These are phyloP conservation scores for Ploettnerulaceae sp. DNA, from an alignment of 2,329 filamentous ascomycete genomes.

Conservation along the genomic window DNA sequence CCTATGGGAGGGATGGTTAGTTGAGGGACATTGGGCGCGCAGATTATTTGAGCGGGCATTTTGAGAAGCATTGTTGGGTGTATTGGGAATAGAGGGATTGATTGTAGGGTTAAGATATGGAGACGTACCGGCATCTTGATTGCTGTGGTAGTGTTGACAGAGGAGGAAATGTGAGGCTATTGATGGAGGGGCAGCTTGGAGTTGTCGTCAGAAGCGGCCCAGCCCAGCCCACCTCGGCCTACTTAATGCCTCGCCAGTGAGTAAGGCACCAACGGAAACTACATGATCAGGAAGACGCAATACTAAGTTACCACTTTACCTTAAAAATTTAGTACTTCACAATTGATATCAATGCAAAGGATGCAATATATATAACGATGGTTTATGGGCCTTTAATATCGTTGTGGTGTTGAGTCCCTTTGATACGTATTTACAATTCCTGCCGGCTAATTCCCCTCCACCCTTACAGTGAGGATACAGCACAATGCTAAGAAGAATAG, in stretches of 20 bases:
- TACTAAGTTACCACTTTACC: too few relatives aligned
- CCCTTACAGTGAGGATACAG: too few relatives aligned
- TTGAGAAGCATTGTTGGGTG: neutral
- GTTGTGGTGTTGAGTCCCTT: too few relatives aligned
- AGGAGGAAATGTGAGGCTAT: neutral
- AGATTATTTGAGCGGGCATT: neutral
- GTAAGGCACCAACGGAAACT: neutral
- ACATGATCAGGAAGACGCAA: too few relatives aligned
- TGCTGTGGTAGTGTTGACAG: neutral
- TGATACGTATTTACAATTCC: too few relatives aligned
- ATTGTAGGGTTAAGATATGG: neutral
- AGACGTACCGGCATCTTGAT: constrained; percentile 4
- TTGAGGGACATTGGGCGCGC: neutral
- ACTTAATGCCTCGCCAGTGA: neutral
- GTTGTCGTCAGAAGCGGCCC: constrained; percentile 1
- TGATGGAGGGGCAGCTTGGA: neutral
- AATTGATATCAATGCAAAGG: too few relatives aligned
- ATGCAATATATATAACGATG: too few relatives aligned
- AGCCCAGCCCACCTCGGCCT: neutral
- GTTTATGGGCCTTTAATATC: too few relatives aligned
- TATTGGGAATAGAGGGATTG: neutral
- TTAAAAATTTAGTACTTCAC: too few relatives aligned
- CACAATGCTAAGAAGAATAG: too few relatives aligned
- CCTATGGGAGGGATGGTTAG: constrained; percentile 45
- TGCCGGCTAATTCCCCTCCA: too few relatives aligned